phyloP scores from a whole-genome alignment of 805 yeast genomes.

The Candida tibetensis region DNA sequence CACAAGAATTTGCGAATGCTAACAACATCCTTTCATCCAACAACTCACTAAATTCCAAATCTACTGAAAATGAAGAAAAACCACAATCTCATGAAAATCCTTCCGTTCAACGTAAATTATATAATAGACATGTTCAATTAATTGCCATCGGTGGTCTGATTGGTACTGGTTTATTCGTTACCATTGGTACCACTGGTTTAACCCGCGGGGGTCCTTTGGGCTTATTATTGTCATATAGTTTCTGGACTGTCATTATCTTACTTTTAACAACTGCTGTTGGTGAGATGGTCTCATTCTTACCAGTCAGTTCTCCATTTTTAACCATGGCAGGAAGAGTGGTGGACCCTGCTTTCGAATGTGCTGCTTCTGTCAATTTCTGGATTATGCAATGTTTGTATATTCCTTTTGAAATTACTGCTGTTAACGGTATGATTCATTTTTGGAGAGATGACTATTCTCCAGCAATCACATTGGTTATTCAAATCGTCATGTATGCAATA shows the following conservation, averaged over 20 bases:
- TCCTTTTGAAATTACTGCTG: conserved; percentile 82
- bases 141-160: conserved; percentile 68
- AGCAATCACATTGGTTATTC: conserved; percentile 65
- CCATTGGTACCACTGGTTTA: conserved; percentile 31
- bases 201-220: conserved; percentile 36
- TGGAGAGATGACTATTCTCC: conserved; percentile 79
- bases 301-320: conserved; percentile 35
- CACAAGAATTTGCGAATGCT: background rate
- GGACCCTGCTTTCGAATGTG: conserved; percentile 34
- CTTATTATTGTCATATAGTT: conserved; percentile 27
- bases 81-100: conserved; percentile 12
- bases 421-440: conserved; percentile 71
- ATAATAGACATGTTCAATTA: conserved; percentile 71
- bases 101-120: conserved; percentile 42
- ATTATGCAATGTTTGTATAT: conserved; percentile 51
- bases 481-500: conserved; percentile 57
- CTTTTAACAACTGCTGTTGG: conserved; percentile 35
- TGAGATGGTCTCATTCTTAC: conserved; percentile 38
- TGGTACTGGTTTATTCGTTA: conserved; percentile 35
- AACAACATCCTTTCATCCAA: conserved; percentile 4
- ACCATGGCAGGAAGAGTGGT: conserved; percentile 38
- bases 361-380: conserved; percentile 30
- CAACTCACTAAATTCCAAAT: conserved; percentile 3
- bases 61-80: conserved; percentile 2
- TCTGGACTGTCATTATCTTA: conserved; percentile 33